Conservation (phyloP, 495 filamentous ascomycete genomes). For the Aspergillus panamensis region DNA sequence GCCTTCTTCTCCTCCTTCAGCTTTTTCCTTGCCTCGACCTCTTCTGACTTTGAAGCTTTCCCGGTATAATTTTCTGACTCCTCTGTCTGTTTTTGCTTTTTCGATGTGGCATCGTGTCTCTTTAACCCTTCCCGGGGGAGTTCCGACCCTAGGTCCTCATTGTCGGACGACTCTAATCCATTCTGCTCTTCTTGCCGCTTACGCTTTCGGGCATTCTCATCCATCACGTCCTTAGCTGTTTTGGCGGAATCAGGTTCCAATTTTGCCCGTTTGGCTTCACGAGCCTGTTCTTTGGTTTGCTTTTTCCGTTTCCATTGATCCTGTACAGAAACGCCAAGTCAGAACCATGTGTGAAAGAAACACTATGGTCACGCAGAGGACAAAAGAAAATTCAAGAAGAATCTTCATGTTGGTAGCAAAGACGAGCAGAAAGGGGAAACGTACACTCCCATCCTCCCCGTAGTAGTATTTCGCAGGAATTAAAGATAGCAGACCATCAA, state of each 20-base stretch:
- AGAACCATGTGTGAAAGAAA: constrained; percentile 15
- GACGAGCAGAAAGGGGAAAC: constrained; percentile 32
- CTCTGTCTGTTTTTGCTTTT: constrained; percentile 39
- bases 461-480: constrained; percentile 94
- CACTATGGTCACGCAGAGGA: constrained; percentile 7
- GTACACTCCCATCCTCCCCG: constrained; percentile 77
- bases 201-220: constrained; percentile 72
- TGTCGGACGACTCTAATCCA: constrained; percentile 35
- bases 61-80: constrained; percentile 28
- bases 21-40: constrained; percentile 40
- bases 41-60: constrained; percentile 30
- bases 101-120: constrained; percentile 31
- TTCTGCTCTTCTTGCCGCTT: constrained; percentile 51
- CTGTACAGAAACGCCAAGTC: constrained; percentile 48
- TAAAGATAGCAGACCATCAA: constrained; percentile 85
- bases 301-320: constrained; percentile 86
- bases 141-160: constrained; percentile 45
- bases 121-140: constrained; percentile 40
- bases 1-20: constrained; percentile 48
- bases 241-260: constrained; percentile 78
- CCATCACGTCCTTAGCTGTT: constrained; percentile 80
- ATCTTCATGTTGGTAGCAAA: constrained; percentile 4
- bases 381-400: constrained; percentile 12
- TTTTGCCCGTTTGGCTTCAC: constrained; percentile 73
- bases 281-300: constrained; percentile 79